These are phyloP conservation scores for Jaltomata sinuosa DNA, from an alignment of 257 asterid genomes.

Conservation along the genomic window DNA sequence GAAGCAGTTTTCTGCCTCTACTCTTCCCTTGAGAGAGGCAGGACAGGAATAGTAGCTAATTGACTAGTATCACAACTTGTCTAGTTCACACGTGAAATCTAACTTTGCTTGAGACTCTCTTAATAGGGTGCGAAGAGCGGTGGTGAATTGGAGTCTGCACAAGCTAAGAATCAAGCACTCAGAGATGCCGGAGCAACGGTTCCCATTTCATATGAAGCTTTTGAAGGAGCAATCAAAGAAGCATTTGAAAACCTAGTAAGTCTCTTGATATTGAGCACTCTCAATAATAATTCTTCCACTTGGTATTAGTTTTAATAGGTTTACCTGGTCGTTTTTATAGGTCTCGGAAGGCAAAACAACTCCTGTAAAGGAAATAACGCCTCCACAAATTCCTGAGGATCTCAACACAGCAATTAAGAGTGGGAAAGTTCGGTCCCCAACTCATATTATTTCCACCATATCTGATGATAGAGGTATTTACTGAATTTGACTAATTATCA, in stretches of 20 bases:
- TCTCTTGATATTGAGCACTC: not conserved
- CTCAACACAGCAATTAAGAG: slow-evolving; percentile 84
- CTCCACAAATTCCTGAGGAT: slow-evolving; percentile 82
- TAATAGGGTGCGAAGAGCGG: slow-evolving; percentile 95
- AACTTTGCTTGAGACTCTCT: not conserved
- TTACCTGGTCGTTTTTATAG: slow-evolving; percentile 32
- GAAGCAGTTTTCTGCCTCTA: not conserved
- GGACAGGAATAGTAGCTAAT: too few species aligned
- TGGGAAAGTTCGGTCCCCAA: slow-evolving; percentile 95
- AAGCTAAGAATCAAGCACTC: slow-evolving; percentile 94
- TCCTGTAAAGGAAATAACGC: slow-evolving; percentile 71
- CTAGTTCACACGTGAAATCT: not conserved
- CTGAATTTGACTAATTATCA: too few species aligned
- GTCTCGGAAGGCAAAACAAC: slow-evolving; percentile 54
- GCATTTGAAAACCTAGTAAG: slow-evolving; percentile 66
- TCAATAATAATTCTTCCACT: not conserved
- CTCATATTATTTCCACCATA: slow-evolving; percentile 92
- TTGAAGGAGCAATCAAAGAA: slow-evolving; percentile 72
- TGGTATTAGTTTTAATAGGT: not conserved
- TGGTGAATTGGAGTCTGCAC: slow-evolving; percentile 96
- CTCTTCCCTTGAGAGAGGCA: too few species aligned
- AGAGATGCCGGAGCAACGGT: slow-evolving; percentile 89
- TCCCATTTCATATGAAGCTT: slow-evolving; percentile 87
- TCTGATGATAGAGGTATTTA: slow-evolving; percentile 99
- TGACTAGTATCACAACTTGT: too few species aligned